Conservation (phyloP, 441 rosid species). For the Gossypium laxum region DNA sequence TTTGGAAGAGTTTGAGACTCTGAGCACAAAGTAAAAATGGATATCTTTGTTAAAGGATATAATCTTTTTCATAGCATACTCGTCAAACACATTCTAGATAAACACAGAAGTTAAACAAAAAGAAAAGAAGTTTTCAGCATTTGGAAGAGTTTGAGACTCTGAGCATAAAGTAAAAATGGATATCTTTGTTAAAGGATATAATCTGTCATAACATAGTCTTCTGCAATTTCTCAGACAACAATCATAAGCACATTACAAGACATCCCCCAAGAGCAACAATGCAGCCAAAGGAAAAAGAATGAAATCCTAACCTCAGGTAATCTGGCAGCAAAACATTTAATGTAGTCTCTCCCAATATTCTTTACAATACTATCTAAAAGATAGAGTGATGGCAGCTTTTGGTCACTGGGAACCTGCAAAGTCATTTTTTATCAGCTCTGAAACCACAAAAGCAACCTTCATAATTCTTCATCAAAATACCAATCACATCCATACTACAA, state of each 20-base stretch:
- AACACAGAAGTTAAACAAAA: neutral
- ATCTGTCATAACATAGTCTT: neutral
- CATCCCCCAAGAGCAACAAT: neutral
- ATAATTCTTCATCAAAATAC: neutral
- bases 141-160: neutral
- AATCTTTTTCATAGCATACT: neutral
- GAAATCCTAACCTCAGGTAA: slow-evolving; percentile 71
- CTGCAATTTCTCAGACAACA: neutral
- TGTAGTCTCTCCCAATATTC: slow-evolving; percentile 89
- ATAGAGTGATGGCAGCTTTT: slow-evolving; percentile 94
- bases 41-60: neutral
- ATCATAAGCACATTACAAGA: neutral
- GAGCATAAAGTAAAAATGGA: neutral
- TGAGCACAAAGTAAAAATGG: neutral
- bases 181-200: neutral
- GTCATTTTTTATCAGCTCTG: slow-evolving; percentile 32
- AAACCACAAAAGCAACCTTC: neutral
- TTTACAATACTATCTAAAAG: slow-evolving; percentile 97
- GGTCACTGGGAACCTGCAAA: slow-evolving; percentile 95
- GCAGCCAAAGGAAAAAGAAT: slow-evolving; percentile 6
- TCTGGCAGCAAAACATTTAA: slow-evolving; percentile 64
- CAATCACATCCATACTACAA: neutral
- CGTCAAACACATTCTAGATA: neutral
- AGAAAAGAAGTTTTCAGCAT: too few relatives aligned
- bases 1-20: slow-evolving; percentile 1